These are phyloP conservation scores for Pythium vanterpoolii DNA, from an alignment of 352 stramenopile genomes.

Conservation along the genomic window DNA sequence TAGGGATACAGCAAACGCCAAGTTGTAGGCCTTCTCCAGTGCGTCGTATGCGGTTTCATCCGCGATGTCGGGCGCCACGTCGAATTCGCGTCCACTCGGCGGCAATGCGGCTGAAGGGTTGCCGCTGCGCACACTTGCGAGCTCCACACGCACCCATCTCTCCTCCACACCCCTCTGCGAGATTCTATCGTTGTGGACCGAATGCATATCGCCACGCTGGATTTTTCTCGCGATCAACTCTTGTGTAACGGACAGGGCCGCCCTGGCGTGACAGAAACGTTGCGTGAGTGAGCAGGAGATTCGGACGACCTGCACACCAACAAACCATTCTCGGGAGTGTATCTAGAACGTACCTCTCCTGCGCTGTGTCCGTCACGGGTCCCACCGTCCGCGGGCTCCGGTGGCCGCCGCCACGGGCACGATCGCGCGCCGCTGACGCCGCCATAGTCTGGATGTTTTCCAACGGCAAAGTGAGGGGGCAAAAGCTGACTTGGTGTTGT, in stretches of 20 bases:
- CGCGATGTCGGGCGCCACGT: slow-evolving; percentile 32
- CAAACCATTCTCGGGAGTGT: neutral
- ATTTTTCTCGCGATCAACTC: slow-evolving; percentile 9
- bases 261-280: neutral
- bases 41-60: slow-evolving; percentile 42
- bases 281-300: too few species aligned
- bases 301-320: too few species aligned
- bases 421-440: slow-evolving; percentile 4
- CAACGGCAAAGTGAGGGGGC: slow-evolving; percentile 11
- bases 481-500: too few species aligned
- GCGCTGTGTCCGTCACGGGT: neutral
- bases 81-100: slow-evolving; percentile 54
- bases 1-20: slow-evolving; percentile 35
- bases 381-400: neutral
- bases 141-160: slow-evolving; percentile 39
- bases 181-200: neutral
- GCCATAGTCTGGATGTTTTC: slow-evolving; percentile 10
- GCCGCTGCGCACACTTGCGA: slow-evolving; percentile 27
- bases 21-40: slow-evolving; percentile 61
- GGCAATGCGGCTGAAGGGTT: neutral
- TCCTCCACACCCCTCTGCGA: slow-evolving; percentile 28
- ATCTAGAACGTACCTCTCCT: slow-evolving; percentile 1
- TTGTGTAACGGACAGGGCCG: slow-evolving; percentile 2
- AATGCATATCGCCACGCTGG: neutral
- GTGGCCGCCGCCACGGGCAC: neutral